Evolutionary conservation across 1,284 basidiomycete genomes (phyloP).

Genomic region (Rhodotorula sp.): DNA sequence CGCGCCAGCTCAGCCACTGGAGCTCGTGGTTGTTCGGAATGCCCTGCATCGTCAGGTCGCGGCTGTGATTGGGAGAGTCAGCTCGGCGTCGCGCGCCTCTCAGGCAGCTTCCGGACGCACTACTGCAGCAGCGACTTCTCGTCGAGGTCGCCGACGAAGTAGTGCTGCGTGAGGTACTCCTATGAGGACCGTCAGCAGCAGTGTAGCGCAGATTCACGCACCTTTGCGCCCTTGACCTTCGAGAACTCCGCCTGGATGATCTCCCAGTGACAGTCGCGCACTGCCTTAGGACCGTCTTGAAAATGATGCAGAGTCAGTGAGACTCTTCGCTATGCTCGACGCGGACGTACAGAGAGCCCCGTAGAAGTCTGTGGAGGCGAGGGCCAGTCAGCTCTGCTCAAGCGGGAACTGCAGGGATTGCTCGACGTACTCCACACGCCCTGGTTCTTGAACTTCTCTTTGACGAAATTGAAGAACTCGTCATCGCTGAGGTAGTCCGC

Average conservation of each 20-base stretch:
- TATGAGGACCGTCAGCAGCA: background rate
- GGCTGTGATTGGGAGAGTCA: background rate
- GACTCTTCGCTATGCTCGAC: background rate
- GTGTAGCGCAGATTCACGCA: background rate
- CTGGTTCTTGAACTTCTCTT: constrained; percentile 17
- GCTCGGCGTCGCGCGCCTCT: background rate
- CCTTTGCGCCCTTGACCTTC: constrained; percentile 38
- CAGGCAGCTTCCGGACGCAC: background rate
- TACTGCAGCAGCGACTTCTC: constrained; percentile 39
- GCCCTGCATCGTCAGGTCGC: constrained; percentile 43
- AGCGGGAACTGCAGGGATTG: background rate
- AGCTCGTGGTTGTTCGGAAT: constrained; percentile 43
- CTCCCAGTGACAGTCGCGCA: constrained; percentile 35
- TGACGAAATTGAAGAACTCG: constrained; percentile 22
- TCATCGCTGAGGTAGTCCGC: constrained; percentile 25
- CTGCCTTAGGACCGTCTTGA: constrained; percentile 34
- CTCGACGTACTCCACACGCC: constrained; percentile 17
- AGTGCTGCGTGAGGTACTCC: constrained; percentile 9
- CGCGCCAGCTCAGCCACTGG: constrained; percentile 42
- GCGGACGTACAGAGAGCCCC: constrained; percentile 26
- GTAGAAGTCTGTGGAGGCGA: constrained; percentile 22
- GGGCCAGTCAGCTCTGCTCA: background rate
- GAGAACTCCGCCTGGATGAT: constrained; percentile 38
- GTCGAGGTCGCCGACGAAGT: constrained; percentile 24
- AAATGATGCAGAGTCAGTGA: background rate